Evolutionary conservation across 108 stramenopile species (phyloP), one percentile per base, ranked within the genome.

Genomic region (Cylindrotheca closterium): DNA sequence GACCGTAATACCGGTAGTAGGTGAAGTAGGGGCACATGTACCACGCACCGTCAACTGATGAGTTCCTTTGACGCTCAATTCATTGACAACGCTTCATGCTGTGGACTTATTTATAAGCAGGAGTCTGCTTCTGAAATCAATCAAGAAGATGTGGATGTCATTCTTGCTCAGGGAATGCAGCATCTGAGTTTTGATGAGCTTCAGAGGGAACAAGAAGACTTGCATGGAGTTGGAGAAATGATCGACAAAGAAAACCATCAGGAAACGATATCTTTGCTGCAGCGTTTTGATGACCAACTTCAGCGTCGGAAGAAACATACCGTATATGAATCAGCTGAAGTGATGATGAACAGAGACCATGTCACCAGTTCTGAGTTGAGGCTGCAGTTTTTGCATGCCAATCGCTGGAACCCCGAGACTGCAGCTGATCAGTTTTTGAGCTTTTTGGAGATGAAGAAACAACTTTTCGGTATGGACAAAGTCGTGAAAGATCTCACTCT

Each of bases 391-490:
- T 31, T 63, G 61, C 49, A 49, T n/a, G 17, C 26, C 17, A 45
- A 63, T 63, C 19, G 21, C 26, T 63, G n/a, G 25, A 47, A 50
- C 29, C 21, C 47, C 29, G 21, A 46, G 3, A 51, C 21, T 29
- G 49, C 61, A 8, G 32, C 42, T 29, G 27, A 51, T 1, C 47
- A 45, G 2, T n/a, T 63, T 29, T 27, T 30, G 19, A 21, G 19
- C 12, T 45, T 47, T 29, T 63, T 63, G 2, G 49, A 51, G 19
- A 63, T 45, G 0, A 63, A 63, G 28, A 24, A 50, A 3, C 47
- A 49, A 49, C 47, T 63, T 15, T 63, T 63, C 51, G 61, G 61
- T 4, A 47, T n/a, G 27, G 26, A 63, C 21, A 63, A 49, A 30
- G 30, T 63, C 2, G 42, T 29, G 18, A n/a, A 45, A 19, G 61